phyloP scores from a whole-genome alignment of 176 grass and related monocot genomes.

The Lolium perenne region DNA sequence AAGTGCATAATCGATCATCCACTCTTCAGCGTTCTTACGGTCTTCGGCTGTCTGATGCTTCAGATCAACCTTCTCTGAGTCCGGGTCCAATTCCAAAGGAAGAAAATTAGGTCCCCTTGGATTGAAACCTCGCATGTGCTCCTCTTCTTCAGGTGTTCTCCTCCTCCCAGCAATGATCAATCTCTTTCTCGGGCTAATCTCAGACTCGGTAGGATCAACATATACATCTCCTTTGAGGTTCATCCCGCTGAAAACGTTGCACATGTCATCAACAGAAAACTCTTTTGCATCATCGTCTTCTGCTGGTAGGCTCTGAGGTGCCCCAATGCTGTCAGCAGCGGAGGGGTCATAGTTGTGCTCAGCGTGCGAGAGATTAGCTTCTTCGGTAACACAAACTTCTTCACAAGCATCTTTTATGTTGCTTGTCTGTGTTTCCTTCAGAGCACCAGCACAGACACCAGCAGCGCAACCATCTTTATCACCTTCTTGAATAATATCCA shows the following conservation, averaged over 20 bases:
- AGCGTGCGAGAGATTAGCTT: neutral
- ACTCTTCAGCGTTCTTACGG: slow-evolving; percentile 96
- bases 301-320: neutral
- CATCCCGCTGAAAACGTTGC: slow-evolving; percentile 54
- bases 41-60: slow-evolving; percentile 87
- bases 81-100: slow-evolving; percentile 71
- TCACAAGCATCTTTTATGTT: neutral
- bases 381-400: slow-evolving; percentile 21
- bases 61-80: slow-evolving; percentile 86
- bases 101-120: slow-evolving; percentile 81
- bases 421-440: neutral
- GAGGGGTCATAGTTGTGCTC: neutral
- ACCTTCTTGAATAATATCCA: slow-evolving; percentile 10
- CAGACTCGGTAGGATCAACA: slow-evolving; percentile 49
- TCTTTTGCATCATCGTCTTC: slow-evolving; percentile 34
- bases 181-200: slow-evolving; percentile 40
- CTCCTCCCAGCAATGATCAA: slow-evolving; percentile 67
- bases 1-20: slow-evolving; percentile 94
- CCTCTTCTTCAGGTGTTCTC: slow-evolving; percentile 56
- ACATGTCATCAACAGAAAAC: slow-evolving; percentile 62
- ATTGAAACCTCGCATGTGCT: slow-evolving; percentile 80
- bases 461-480: neutral
- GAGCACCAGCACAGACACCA: neutral
- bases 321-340: neutral
- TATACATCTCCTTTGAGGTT: slow-evolving; percentile 62